phyloP scores from a whole-genome alignment of 2,329 filamentous ascomycete species.

The Podosphaera leucotricha region DNA sequence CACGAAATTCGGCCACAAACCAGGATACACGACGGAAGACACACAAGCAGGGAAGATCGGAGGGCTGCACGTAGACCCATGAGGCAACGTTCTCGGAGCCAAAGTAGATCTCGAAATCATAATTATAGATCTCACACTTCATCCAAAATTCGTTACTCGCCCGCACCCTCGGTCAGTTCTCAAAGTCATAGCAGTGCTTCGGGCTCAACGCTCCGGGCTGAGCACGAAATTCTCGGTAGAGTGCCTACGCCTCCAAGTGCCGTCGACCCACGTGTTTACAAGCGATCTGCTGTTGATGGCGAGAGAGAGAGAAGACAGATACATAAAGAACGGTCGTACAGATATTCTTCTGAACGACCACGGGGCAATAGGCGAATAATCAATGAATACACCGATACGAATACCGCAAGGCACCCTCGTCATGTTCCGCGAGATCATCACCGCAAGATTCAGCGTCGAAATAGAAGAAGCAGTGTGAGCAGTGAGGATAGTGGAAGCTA shows the following conservation, averaged over 20 bases:
- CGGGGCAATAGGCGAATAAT: neutral
- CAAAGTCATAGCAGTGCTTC: neutral
- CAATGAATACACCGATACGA: neutral
- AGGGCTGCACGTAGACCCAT: neutral
- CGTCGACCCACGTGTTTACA: neutral
- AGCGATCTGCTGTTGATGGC: neutral
- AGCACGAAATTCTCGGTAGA: conserved; percentile 1
- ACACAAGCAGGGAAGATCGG: neutral
- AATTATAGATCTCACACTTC: neutral
- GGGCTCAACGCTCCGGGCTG: neutral
- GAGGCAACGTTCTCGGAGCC: neutral
- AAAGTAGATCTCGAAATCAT: neutral
- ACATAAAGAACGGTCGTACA: neutral
- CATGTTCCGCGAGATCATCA: neutral
- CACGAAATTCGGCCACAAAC: neutral
- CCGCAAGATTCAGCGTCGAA: neutral
- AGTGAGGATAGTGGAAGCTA: neutral
- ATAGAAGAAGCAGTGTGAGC: conserved; percentile 1
- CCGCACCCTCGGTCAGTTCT: neutral
- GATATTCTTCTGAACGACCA: neutral
- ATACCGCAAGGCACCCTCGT: neutral
- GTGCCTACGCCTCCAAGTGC: conserved; percentile 1
- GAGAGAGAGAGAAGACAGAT: neutral
- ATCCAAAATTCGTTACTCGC: neutral
- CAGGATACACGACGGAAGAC: neutral